These are phyloP conservation scores for Alternaria sp. DNA, from an alignment of 2,329 filamentous ascomycete genomes.

Conservation along the genomic window DNA sequence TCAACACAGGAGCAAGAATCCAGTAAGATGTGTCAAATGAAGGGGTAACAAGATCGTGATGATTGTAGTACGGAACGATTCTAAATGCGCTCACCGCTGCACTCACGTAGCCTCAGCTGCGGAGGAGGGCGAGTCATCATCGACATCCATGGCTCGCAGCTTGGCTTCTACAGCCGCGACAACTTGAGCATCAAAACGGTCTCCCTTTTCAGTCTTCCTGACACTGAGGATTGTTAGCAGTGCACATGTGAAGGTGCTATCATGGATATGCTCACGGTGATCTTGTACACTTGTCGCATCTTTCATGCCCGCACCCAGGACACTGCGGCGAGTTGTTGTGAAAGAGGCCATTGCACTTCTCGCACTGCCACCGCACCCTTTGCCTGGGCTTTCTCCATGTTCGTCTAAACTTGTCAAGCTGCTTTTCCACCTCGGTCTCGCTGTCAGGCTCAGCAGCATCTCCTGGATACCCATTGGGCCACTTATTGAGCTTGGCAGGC, in stretches of 20 bases:
- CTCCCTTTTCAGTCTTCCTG: conserved; percentile 64
- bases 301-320: conserved; percentile 67
- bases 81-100: not conserved
- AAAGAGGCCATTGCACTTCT: conserved; percentile 69
- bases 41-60: not conserved
- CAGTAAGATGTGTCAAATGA: not conserved
- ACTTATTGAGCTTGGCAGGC: conserved; percentile 76
- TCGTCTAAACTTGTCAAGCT: conserved; percentile 42
- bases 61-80: not conserved
- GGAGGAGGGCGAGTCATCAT: conserved; percentile 35
- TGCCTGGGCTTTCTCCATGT: conserved; percentile 57
- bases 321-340: conserved; percentile 65
- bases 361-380: conserved; percentile 63
- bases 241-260: not conserved
- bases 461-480: conserved; percentile 74
- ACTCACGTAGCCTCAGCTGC: conserved; percentile 25
- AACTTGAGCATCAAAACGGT: conserved; percentile 69
- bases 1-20: not conserved
- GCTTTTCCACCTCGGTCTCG: conserved; percentile 42
- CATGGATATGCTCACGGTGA: conserved; percentile 53
- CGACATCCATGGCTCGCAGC: conserved; percentile 51
- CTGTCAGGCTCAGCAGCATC: conserved; percentile 60
- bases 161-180: conserved; percentile 66
- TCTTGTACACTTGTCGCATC: conserved; percentile 68
- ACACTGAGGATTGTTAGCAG: conserved; percentile 52